Conservation (phyloP, 2,329 filamentous ascomycete species). For the Colletotrichum abscissum region DNA sequence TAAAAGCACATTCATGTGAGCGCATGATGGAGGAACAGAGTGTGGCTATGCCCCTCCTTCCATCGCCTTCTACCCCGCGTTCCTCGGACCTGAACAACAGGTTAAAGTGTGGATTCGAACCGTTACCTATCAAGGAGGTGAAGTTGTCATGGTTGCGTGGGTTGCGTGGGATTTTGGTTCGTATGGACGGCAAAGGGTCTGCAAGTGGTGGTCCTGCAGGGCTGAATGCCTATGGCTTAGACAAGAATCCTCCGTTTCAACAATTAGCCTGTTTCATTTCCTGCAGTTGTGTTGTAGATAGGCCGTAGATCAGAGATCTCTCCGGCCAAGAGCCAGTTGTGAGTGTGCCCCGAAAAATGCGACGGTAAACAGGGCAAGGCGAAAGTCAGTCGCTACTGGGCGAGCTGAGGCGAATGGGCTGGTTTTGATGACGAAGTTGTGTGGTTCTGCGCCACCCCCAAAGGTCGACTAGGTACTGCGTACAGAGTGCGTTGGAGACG, state of each 20-base stretch:
- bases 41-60: constrained; percentile 30
- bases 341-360: neutral
- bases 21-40: neutral
- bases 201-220: too few relatives aligned
- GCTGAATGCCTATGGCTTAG: neutral
- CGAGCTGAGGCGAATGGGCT: neutral
- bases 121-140: constrained; percentile 9
- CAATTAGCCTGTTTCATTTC: constrained; percentile 27
- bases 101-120: neutral
- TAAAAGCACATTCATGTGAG: neutral
- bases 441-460: constrained; percentile 8
- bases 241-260: constrained; percentile 15
- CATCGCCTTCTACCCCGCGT: constrained; percentile 24
- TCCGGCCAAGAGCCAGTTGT: neutral
- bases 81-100: neutral
- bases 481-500: neutral
- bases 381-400: neutral
- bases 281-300: constrained; percentile 13
- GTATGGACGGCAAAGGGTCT: constrained; percentile 1
- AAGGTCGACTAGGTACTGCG: neutral
- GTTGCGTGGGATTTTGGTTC: constrained; percentile 9
- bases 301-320: constrained; percentile 6
- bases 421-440: constrained; percentile 15
- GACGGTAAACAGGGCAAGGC: neutral
- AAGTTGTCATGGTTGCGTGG: constrained; percentile 25